These are phyloP conservation scores for Scutellaria galericulata DNA, from an alignment of 257 asterid genomes.

Conservation along the genomic window DNA sequence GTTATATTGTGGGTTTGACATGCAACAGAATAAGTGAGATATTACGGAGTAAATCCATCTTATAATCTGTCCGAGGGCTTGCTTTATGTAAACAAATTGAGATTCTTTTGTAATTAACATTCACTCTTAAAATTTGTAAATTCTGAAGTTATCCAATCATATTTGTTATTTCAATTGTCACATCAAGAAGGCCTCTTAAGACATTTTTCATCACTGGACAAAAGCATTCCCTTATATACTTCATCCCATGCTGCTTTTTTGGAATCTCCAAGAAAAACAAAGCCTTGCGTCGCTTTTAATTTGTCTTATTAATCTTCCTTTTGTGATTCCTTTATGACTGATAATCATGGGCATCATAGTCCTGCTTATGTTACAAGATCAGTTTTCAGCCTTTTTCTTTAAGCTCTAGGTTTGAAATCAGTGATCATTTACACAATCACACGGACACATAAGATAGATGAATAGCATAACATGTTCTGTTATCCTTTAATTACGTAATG, in stretches of 20 bases:
- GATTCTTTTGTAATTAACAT: background rate
- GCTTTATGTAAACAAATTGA: background rate
- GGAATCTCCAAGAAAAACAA: background rate
- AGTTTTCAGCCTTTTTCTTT: background rate
- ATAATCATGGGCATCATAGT: constrained; percentile 17
- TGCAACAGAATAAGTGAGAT: background rate
- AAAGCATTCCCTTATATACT: background rate
- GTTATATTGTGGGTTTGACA: background rate
- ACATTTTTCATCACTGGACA: background rate
- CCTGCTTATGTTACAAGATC: constrained; percentile 9
- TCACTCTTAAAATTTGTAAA: background rate
- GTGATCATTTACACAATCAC: background rate
- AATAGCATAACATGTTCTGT: background rate
- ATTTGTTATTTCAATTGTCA: background rate
- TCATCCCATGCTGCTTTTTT: background rate
- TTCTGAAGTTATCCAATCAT: background rate
- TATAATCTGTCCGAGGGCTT: background rate
- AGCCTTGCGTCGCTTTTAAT: background rate
- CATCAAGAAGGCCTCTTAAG: background rate
- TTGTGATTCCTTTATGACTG: background rate
- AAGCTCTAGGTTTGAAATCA: background rate
- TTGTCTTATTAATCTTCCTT: background rate
- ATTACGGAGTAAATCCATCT: background rate
- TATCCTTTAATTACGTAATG: background rate
- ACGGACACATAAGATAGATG: background rate